Evolutionary conservation across 1,139 yeast genomes (phyloP), one percentile per base, ranked within the genome.

Genomic region (Debaryomyces subglobosus): DNA sequence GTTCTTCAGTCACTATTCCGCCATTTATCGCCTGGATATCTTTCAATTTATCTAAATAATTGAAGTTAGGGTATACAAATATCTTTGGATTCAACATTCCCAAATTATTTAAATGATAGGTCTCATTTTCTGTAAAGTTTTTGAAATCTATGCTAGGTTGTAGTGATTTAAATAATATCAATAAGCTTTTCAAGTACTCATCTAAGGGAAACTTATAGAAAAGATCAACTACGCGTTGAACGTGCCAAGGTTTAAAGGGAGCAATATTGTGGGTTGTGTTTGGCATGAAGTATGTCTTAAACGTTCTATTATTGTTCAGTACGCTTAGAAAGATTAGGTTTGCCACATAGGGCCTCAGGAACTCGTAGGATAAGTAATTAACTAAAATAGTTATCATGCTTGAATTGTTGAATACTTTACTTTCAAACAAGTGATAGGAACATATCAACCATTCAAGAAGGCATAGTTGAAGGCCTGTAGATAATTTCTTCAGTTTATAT

Each of bases 141-240:
- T 45, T 43, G 32, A 42, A 43, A 27, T 67, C 67, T 21, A 69
- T 44, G 2, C 47, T 52, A 0, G 74, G 72, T 5, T 62, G 56
- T 9, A 63, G 27, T n/a, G 57, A 51, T 43, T 58, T 60, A 49
- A 69, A 67, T 6, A 64, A 48, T 1, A 61, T 55, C 18, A 71
- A 46, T 21, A 71, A 52, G 13, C 59, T 55, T 39, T 56, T 60
- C 39, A 74, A 59, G 15, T 65, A 57, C 4, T 62, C 63, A 49
- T 74, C 79, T 29, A 60, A 52, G 1, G 79, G 79, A 49, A 71
- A 74, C 45, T 68, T 63, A 4, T 52, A 45, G 36, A 58, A 60
- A 35, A 74, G 56, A 41, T 70, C 77, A 2, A 65, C 64, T 16
- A 69, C 69, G 32, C 63, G 53, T 46, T 67, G 64, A 5, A 71